Percentiles rank a stretch among this genome's conserved stretches.
These are phyloP conservation scores for Papiliotrema laurentii DNA, from an alignment of 1,284 basidiomycete genomes.

Conservation along the genomic window DNA sequence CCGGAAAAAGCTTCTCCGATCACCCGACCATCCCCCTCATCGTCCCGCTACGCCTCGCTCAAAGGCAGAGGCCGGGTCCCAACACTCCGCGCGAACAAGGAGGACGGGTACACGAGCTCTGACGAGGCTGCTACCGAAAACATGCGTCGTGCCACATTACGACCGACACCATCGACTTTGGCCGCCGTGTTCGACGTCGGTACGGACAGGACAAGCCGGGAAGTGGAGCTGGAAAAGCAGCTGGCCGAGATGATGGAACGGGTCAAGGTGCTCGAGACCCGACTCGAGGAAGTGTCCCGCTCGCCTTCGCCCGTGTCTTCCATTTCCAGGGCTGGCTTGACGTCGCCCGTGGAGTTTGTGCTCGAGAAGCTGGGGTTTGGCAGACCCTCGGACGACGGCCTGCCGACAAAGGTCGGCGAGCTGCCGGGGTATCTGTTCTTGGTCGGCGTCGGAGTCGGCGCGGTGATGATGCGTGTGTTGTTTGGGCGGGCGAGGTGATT, in stretches of 20 bases:
- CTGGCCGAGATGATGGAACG: constrained; percentile 15
- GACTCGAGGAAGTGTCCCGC: constrained; percentile 9
- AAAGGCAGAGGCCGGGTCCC: neutral
- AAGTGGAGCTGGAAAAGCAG: constrained; percentile 18
- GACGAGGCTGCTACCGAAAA: constrained; percentile 3
- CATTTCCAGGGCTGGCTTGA: neutral
- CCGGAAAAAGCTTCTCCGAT: constrained; percentile 2
- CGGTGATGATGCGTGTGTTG: constrained; percentile 26
- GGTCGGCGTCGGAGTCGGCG: constrained; percentile 35
- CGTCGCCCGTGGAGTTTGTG: neutral
- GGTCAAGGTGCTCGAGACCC: constrained; percentile 25
- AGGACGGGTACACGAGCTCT: constrained; percentile 1
- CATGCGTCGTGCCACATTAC: constrained; percentile 13
- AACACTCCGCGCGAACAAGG: neutral
- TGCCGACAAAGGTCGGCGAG: constrained; percentile 25
- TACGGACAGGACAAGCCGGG: constrained; percentile 7
- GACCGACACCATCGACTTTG: constrained; percentile 3
- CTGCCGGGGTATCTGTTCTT: constrained; percentile 34
- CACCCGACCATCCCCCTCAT: neutral
- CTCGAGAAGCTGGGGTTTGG: constrained; percentile 12
- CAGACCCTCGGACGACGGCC: constrained; percentile 13
- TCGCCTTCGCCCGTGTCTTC: neutral
- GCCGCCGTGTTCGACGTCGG: too few species aligned
- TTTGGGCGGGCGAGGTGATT: constrained; percentile 12
- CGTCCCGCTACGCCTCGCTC: neutral